Evolutionary conservation across 257 asterid genomes (phyloP).

Genomic region (Solanum arcanum): DNA sequence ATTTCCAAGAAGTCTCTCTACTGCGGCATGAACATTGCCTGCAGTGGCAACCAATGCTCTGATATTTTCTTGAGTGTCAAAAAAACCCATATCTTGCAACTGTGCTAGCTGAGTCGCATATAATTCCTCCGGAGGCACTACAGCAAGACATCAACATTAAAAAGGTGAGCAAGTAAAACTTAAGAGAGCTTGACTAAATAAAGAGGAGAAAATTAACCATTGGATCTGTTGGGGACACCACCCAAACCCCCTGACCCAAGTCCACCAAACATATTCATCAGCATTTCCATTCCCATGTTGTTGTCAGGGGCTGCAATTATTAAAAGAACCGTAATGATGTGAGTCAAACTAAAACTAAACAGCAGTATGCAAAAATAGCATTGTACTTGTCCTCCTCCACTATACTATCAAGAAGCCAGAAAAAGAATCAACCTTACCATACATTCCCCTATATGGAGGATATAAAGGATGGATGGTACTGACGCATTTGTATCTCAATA

Average conservation of each 20-base stretch:
- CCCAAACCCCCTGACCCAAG: constrained; percentile 33
- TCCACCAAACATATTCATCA: constrained; percentile 44
- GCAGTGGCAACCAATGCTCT: constrained; percentile 33
- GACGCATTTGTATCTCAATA: background rate
- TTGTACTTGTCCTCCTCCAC: background rate
- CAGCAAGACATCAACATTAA: background rate
- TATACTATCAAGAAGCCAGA: background rate
- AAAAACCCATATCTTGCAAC: constrained; percentile 45
- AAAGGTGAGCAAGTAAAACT: background rate
- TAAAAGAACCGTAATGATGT: background rate
- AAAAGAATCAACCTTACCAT: background rate
- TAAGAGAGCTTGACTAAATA: background rate
- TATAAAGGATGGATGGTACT: background rate
- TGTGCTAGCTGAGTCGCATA: constrained; percentile 36
- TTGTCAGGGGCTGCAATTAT: constrained; percentile 3
- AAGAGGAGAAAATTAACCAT: constrained; percentile 9
- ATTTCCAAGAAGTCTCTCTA: constrained; percentile 36
- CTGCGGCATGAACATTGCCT: constrained; percentile 52
- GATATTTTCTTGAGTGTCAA: constrained; percentile 38
- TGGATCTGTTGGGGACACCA: constrained; percentile 16
- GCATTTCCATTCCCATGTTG: constrained; percentile 23
- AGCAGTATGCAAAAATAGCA: background rate
- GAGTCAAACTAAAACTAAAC: background rate
- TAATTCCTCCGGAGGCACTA: constrained; percentile 38
- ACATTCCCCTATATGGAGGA: background rate